Base-by-base conservation (phyloP, 2,329 filamentous ascomycete genomes). In the Claviceps maximensis region DNA sequence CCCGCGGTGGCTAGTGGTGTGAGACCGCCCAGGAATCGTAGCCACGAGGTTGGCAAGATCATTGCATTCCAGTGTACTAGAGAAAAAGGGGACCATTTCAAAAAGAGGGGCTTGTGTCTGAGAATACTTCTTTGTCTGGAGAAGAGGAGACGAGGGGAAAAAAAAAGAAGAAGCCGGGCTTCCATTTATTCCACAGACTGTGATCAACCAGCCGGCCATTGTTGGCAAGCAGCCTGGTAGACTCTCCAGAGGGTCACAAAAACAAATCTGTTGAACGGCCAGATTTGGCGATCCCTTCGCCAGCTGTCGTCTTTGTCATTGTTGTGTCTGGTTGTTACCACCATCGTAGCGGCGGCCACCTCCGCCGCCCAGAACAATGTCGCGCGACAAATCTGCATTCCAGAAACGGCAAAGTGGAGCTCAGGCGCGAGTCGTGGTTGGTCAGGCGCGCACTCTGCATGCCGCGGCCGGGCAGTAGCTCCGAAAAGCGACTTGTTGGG, bases 391-490 rank as follows among this genome's bases (percentile, higher is more conserved):
- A 12, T 46, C 40, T 38, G 33, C 57, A 57, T 57, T 58, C 57
- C 57, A 53, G 47, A 52, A 45, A 45, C 44, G 29, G 51, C 31
- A 21, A 6, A 47, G 47, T 46, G 23, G 49, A 50, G 10, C 29
- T 46, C 45, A 19, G 44, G 9, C 12, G 17, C 13, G 4, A 3
- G 36, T 17, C 21, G n/a, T 46, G 41, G 53, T 54, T 54, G 55
- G 50, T 41, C 46, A 38, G n/a, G 29, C 7, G n/a, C 36, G 41
- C 45, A 13, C 36, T 8, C 42, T 55, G 48, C 59, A 57, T 60
- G 50, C 57, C 59, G 49, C 19, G 29, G 47, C 38, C 47, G 33
- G 56, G 54, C 57, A 33, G n/a, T n/a, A n/a, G n/a, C n/a, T n/a
- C n/a, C n/a, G n/a, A n/a, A n/a, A n/a, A n/a, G n/a, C n/a, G n/a